phyloP scores from a whole-genome alignment of 1,284 basidiomycete species.

The Sutorius eximius region DNA sequence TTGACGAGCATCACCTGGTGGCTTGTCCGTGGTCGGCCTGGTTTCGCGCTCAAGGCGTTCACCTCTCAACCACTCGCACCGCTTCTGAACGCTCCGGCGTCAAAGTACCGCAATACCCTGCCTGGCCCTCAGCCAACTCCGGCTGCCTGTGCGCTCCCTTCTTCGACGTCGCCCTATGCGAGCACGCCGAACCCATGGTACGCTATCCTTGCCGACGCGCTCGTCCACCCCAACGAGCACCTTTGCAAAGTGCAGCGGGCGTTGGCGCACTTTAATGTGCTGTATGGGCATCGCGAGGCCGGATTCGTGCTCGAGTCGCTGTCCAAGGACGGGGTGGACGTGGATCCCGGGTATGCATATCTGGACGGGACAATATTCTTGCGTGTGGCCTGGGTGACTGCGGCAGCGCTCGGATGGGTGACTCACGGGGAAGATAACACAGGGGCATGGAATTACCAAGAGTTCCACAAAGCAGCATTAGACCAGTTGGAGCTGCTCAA shows the following conservation, averaged over 20 bases:
- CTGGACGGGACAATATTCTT: conserved; percentile 64
- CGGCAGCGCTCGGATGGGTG: conserved; percentile 51
- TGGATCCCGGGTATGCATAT: conserved; percentile 37
- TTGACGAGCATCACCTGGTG: conserved; percentile 38
- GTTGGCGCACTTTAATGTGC: conserved; percentile 50
- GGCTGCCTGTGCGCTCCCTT: conserved; percentile 22
- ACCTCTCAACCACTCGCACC: conserved; percentile 27
- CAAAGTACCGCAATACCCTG: conserved; percentile 25
- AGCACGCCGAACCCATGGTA: conserved; percentile 34
- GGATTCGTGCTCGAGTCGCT: conserved; percentile 36
- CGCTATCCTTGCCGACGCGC: conserved; percentile 28
- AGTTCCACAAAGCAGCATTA: conserved; percentile 29
- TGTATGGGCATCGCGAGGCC: conserved; percentile 46
- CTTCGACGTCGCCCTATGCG: conserved; percentile 25
- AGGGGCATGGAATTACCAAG: conserved; percentile 31
- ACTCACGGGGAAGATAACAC: conserved; percentile 44
- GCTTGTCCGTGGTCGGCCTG: conserved; percentile 36
- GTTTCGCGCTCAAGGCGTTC: conserved; percentile 29
- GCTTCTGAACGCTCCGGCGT: conserved; percentile 13
- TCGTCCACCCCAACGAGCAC: conserved; percentile 56
- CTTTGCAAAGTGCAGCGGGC: conserved; percentile 59
- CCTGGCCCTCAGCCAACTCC: conserved; percentile 39
- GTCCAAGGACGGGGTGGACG: conserved; percentile 22
- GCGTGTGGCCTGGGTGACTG: conserved; percentile 51
- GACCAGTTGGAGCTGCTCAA: conserved; percentile 27